Evolutionary conservation across 192 early-diverging fungal genomes (phyloP).

Genomic region (Backusella morwellensis): DNA sequence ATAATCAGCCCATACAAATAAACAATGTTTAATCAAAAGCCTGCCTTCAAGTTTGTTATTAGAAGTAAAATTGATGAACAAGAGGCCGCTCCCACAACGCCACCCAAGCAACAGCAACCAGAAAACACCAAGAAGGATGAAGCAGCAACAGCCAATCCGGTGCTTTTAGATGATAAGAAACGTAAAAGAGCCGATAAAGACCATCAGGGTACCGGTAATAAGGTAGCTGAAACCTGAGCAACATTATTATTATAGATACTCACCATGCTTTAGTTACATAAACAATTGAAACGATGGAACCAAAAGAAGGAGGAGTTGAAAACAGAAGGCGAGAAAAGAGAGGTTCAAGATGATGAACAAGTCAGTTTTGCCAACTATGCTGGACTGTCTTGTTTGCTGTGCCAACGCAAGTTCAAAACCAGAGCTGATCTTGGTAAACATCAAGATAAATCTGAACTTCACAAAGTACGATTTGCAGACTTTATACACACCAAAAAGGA

Average conservation of each 20-base stretch:
- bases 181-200: constrained; percentile 21
- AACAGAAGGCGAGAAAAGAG: neutral
- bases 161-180: constrained; percentile 11
- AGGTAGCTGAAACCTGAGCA: neutral
- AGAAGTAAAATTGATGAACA: neutral
- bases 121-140: neutral
- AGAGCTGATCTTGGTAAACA: constrained; percentile 51
- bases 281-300: constrained; percentile 25
- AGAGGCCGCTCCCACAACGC: neutral
- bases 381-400: constrained; percentile 48
- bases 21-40: constrained; percentile 13
- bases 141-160: neutral
- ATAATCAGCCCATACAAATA: neutral
- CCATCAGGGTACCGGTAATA: neutral
- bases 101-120: neutral
- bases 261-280: constrained; percentile 9
- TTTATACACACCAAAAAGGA: neutral
- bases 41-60: constrained; percentile 19
- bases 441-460: constrained; percentile 53
- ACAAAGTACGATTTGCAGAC: constrained; percentile 42
- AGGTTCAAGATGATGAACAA: neutral
- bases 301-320: constrained; percentile 20
- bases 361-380: neutral
- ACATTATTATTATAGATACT: neutral
- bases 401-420: constrained; percentile 57